Evolutionary conservation across 2,329 filamentous ascomycete species (phyloP).

Genomic region (Macrophomina pseudophaseolina): DNA sequence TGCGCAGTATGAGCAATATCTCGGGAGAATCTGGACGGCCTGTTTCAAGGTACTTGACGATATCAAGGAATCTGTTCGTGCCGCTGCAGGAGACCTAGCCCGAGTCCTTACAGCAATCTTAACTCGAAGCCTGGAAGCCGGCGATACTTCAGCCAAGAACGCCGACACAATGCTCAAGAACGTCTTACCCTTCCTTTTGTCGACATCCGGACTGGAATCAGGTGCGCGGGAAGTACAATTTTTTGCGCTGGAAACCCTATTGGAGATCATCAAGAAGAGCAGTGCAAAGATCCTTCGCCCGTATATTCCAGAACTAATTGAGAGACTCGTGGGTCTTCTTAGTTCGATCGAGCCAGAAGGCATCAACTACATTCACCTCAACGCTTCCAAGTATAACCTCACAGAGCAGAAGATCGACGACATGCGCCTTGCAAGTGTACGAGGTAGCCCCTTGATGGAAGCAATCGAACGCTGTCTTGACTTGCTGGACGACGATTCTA

Average conservation of each 20-base stretch:
- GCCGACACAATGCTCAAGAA: constrained; percentile 81
- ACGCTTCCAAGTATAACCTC: constrained; percentile 80
- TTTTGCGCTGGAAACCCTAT: constrained; percentile 78
- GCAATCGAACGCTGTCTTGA: constrained; percentile 89
- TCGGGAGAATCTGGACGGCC: constrained; percentile 82
- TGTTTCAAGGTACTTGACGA: constrained; percentile 94
- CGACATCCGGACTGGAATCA: constrained; percentile 86
- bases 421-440: constrained; percentile 78
- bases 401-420: constrained; percentile 91
- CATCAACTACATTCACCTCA: constrained; percentile 91
- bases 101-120: constrained; percentile 83
- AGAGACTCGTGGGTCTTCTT: constrained; percentile 78
- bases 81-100: constrained; percentile 80
- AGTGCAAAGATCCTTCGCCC: constrained; percentile 75
- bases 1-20: constrained; percentile 75
- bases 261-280: constrained; percentile 89
- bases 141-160: constrained; percentile 67
- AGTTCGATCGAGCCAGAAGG: constrained; percentile 88
- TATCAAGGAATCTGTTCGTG: constrained; percentile 88
- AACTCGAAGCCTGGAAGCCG: constrained; percentile 82
- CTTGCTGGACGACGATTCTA: constrained; percentile 77
- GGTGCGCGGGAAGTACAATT: constrained; percentile 84
- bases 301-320: constrained; percentile 81
- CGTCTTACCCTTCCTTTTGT: constrained; percentile 88
- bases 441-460: constrained; percentile 87